Evolutionary conservation across 768 basidiomycete species (phyloP).

Genomic region (Lentinula detonsa): DNA sequence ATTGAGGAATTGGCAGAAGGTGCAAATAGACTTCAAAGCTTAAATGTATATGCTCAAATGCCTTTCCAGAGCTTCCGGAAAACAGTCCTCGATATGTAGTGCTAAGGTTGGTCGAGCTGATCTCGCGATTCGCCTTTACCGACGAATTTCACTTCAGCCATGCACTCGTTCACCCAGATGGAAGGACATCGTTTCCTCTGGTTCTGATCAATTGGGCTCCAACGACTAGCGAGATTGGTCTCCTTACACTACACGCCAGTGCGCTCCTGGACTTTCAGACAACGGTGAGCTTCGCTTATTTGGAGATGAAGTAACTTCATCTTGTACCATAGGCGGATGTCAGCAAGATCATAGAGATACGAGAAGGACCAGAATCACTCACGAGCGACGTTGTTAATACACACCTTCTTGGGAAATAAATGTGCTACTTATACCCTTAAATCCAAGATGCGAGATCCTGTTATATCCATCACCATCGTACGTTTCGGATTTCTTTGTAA

Average conservation of each 20-base stretch:
- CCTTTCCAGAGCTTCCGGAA: conserved; percentile 70
- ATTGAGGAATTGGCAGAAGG: conserved; percentile 89
- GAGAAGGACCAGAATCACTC: conserved; percentile 77
- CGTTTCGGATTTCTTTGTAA: too few species aligned
- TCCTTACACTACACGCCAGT: conserved; percentile 80
- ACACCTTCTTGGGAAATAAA: conserved; percentile 33
- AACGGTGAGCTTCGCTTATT: conserved; percentile 41
- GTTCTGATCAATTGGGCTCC: conserved; percentile 90
- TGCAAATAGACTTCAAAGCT: conserved; percentile 20
- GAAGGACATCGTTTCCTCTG: conserved; percentile 79
- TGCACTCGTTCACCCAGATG: conserved; percentile 74
- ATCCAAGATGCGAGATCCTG: not conserved
- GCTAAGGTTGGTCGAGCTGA: not conserved
- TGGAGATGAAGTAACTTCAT: not conserved
- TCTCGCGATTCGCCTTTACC: not conserved
- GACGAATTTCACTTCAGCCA: conserved; percentile 47
- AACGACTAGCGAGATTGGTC: conserved; percentile 63
- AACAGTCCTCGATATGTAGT: conserved; percentile 77
- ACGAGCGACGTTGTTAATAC: conserved; percentile 69
- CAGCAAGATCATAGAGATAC: conserved; percentile 73
- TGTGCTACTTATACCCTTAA: not conserved
- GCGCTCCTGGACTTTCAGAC: conserved; percentile 75
- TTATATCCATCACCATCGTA: too few species aligned
- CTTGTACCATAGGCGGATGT: conserved; percentile 53
- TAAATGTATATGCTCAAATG: not conserved